phyloP scores from a whole-genome alignment of 164 flowering plant genomes.

The Taxillus chinensis region DNA sequence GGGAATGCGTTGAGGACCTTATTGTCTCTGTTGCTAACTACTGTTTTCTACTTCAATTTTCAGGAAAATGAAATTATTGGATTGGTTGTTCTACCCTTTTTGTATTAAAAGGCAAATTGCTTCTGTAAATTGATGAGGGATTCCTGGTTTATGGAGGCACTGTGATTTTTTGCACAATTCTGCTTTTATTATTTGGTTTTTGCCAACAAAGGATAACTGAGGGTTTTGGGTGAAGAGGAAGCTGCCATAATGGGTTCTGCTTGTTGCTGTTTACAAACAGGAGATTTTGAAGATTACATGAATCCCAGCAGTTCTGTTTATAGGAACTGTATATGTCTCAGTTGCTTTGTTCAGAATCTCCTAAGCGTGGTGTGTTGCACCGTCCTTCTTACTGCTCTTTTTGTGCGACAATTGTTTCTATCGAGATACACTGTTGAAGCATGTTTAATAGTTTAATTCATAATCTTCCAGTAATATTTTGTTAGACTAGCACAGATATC shows the following conservation, averaged over 20 bases:
- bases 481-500: no score
- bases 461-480: no score
- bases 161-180: slow-evolving; percentile 19
- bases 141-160: slow-evolving; percentile 31
- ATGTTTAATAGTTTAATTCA: no score
- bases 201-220: background rate
- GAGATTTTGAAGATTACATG: slow-evolving; percentile 58
- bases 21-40: no score
- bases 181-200: background rate
- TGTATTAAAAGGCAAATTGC: slow-evolving; percentile 2
- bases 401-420: no score
- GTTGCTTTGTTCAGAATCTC: slow-evolving; percentile 55
- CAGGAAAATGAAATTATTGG: slow-evolving; percentile 19
- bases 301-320: slow-evolving; percentile 46
- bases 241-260: slow-evolving; percentile 60
- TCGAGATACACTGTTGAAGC: no score
- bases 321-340: slow-evolving; percentile 66
- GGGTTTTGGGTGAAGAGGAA: slow-evolving; percentile 1
- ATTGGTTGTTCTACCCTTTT: background rate
- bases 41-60: background rate
- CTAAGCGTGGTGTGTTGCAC: slow-evolving; percentile 44
- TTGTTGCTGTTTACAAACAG: slow-evolving; percentile 65
- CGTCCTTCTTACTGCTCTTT: background rate
- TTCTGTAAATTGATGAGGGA: slow-evolving; percentile 21
- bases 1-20: no score